Percentiles rank a stretch among this genome's conserved stretches.
phyloP scores from a whole-genome alignment of 768 basidiomycete genomes.

The Naganishia vaughanmartiniae region DNA sequence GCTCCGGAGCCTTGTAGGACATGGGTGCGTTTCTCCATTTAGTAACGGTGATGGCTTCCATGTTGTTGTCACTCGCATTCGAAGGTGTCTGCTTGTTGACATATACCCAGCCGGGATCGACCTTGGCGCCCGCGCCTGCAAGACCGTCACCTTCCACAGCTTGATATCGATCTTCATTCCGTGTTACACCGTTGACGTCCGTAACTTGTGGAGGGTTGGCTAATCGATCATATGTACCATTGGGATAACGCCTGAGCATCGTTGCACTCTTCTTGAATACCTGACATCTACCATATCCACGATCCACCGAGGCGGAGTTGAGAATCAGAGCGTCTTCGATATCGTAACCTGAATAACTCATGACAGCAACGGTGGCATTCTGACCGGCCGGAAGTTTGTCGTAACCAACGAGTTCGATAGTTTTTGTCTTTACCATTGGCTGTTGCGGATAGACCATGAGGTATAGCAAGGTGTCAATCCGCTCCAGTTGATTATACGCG shows the following conservation, averaged over 20 bases:
- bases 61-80: conserved; percentile 79
- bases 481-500: conserved; percentile 93
- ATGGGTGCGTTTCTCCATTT: conserved; percentile 85
- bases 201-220: conserved; percentile 73
- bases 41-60: conserved; percentile 55
- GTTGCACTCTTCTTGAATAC: conserved; percentile 94
- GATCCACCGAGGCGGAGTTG: conserved; percentile 93
- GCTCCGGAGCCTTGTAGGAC: conserved; percentile 88
- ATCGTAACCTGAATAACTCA: conserved; percentile 99
- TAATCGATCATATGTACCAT: conserved; percentile 91
- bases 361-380: conserved; percentile 96
- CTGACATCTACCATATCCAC: conserved; percentile 96
- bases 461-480: conserved; percentile 97
- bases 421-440: conserved; percentile 99
- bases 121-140: conserved; percentile 88
- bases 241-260: conserved; percentile 90
- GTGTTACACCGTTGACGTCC: conserved; percentile 73
- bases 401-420: conserved; percentile 94
- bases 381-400: conserved; percentile 96
- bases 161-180: conserved; percentile 70
- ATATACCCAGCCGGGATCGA: conserved; percentile 88
- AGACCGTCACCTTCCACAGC: conserved; percentile 90
- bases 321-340: conserved; percentile 98
- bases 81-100: conserved; percentile 95
- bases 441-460: conserved; percentile 96